phyloP scores from a whole-genome alignment of 2,329 filamentous ascomycete genomes.

The Hypoxylon sp. region DNA sequence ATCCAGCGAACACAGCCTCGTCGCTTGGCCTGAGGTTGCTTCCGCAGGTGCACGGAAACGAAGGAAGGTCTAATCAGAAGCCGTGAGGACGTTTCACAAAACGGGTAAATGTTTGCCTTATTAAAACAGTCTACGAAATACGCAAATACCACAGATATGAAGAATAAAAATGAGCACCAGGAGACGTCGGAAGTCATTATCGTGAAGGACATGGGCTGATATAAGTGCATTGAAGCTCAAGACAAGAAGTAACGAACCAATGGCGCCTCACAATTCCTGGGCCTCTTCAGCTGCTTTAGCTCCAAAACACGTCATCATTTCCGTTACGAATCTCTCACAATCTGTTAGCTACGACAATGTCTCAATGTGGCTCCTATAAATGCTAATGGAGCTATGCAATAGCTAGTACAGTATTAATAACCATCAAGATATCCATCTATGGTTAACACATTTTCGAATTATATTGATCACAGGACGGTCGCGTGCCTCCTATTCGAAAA shows the following conservation, averaged over 20 bases:
- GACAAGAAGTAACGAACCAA: slow-evolving; percentile 22
- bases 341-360: background rate
- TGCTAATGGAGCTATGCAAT: background rate
- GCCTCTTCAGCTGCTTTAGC: slow-evolving; percentile 19
- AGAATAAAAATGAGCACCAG: background rate
- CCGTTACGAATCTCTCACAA: background rate
- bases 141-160: slow-evolving; percentile 2
- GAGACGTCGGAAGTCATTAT: background rate
- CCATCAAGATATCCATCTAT: background rate
- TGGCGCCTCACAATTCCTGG: slow-evolving; percentile 28
- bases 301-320: slow-evolving; percentile 33
- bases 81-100: slow-evolving; percentile 8
- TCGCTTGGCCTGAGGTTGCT: slow-evolving; percentile 2
- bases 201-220: background rate
- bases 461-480: slow-evolving; percentile 32
- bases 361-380: background rate
- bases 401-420: slow-evolving; percentile 1
- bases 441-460: background rate
- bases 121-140: slow-evolving; percentile 3
- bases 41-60: slow-evolving; percentile 9
- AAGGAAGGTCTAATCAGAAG: slow-evolving; percentile 7
- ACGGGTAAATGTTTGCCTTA: slow-evolving; percentile 7
- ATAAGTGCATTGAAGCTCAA: slow-evolving; percentile 1
- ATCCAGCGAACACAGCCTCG: slow-evolving; percentile 36
- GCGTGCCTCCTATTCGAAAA: slow-evolving; percentile 20